Percentiles rank a stretch among this genome's conserved stretches.
Evolutionary conservation across 2,329 filamentous ascomycete species (phyloP).

Genomic region (Torrubiella hemipterigena): DNA sequence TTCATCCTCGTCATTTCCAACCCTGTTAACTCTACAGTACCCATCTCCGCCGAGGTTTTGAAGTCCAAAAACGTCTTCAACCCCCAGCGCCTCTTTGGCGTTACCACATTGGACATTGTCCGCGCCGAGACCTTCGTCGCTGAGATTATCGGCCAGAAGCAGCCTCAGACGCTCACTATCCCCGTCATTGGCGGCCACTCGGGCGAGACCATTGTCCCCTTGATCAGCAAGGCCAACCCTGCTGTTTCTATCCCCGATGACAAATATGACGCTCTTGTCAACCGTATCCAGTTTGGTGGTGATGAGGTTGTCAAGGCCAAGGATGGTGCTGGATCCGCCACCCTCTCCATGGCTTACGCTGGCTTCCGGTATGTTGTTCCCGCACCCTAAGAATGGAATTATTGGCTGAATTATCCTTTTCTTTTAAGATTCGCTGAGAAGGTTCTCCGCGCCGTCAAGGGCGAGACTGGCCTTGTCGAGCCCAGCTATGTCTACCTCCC

Average conservation of each 20-base stretch:
- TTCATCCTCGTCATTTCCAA: constrained; percentile 97
- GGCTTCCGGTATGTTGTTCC: constrained; percentile 62
- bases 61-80: constrained; percentile 91
- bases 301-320: constrained; percentile 95
- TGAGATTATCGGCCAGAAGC: constrained; percentile 68
- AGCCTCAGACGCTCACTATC: constrained; percentile 72
- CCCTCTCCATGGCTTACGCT: constrained; percentile 89
- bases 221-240: constrained; percentile 86
- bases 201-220: constrained; percentile 92
- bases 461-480: constrained; percentile 87
- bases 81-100: constrained; percentile 91
- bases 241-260: constrained; percentile 71
- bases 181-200: constrained; percentile 96
- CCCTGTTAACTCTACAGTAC: constrained; percentile 98
- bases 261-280: constrained; percentile 80
- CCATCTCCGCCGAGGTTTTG: constrained; percentile 92
- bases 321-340: constrained; percentile 81
- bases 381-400: constrained; percentile 5
- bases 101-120: constrained; percentile 96
- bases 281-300: constrained; percentile 96
- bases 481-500: constrained; percentile 93
- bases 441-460: constrained; percentile 76
- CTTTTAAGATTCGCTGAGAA: constrained; percentile 74
- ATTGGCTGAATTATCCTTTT: constrained; percentile 6
- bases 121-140: constrained; percentile 95